Base-by-base conservation (phyloP, 805 yeast genomes). In the Maudiozyma bulderi region DNA sequence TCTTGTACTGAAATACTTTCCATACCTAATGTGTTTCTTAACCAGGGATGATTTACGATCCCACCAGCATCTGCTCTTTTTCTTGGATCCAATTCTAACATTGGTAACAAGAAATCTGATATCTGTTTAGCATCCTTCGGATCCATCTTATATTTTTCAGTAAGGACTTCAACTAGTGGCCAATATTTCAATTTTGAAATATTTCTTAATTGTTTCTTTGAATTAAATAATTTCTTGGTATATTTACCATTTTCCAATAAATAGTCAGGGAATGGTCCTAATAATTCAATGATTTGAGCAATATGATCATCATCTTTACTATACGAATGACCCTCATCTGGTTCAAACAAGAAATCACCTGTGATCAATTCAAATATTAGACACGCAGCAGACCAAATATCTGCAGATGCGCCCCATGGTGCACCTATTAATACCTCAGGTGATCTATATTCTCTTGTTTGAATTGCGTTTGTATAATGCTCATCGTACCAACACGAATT, bases 331-430 rank as follows among this genome's bases (percentile, higher is more conserved):
- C 90, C 89, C 52, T 79, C 79, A 42, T 65, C 68, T 0, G 99
- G 99, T 64, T 91, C 97, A 65, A 91, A 93, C 45, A 93, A 67
- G 60, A 90, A 90, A 66, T 91, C 98, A 3, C 98, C 98, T 0
- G 99, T 91, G 42, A 91, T 67, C 28, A 93, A 73, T 69, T 93
- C 99, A 68, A 93, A 93, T 1, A 86, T 73, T 59, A 93, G 69
- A 68, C 98, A 90, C 0, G 95, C 97, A 58, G 86, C 73, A n/a
- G 96, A 86, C 99, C 99, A 93, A 44, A 91, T 76, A 67, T 93
- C 99, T 1, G 95, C 83, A 48, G 91, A 81, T 47, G 95, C 89
- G 0, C 99, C 99, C 99, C 99, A 93, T 33, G 78, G 73, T 8
- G 85, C 77, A 0, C 95, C 93, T 15, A 85, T 58, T 13, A 86